These are phyloP conservation scores for Aspergillus quadricinctus DNA, from an alignment of 2,329 filamentous ascomycete genomes.

Conservation along the genomic window DNA sequence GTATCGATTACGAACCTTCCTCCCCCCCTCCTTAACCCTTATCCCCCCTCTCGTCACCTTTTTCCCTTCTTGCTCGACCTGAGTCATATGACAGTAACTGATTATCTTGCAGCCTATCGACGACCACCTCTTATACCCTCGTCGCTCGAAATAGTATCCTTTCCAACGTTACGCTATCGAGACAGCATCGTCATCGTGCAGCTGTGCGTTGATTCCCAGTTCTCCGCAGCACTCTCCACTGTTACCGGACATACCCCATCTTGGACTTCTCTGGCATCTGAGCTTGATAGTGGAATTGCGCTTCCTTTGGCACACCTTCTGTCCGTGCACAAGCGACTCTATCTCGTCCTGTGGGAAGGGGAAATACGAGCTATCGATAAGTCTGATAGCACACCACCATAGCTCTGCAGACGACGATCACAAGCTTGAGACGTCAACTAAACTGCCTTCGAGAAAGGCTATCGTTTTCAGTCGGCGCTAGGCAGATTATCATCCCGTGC, in stretches of 20 bases:
- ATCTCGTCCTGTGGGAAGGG: background rate
- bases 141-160: slow-evolving; percentile 7
- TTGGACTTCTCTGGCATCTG: slow-evolving; percentile 11
- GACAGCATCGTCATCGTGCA: slow-evolving; percentile 10
- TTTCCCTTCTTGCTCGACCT: background rate
- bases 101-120: slow-evolving; percentile 14
- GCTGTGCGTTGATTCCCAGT: slow-evolving; percentile 4
- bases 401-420: slow-evolving; percentile 11
- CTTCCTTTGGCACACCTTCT: background rate
- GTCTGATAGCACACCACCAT: background rate
- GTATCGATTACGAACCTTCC: background rate
- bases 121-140: slow-evolving; percentile 8
- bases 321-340: background rate
- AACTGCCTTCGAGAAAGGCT: slow-evolving; percentile 4
- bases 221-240: slow-evolving; percentile 13
- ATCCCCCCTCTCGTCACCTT: slow-evolving; percentile 8
- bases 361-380: background rate
- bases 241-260: slow-evolving; percentile 3
- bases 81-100: slow-evolving; percentile 18
- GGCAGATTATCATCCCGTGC: slow-evolving; percentile 11
- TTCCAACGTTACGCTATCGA: slow-evolving; percentile 10
- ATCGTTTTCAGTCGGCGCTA: slow-evolving; percentile 10
- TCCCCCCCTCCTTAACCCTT: slow-evolving; percentile 5
- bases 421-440: slow-evolving; percentile 16
- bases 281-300: background rate